A percentile compares a stretch with the other conserved stretches of the same genome.
phyloP scores from a whole-genome alignment of 768 basidiomycete genomes.

The Pisolithus marmoratus region DNA sequence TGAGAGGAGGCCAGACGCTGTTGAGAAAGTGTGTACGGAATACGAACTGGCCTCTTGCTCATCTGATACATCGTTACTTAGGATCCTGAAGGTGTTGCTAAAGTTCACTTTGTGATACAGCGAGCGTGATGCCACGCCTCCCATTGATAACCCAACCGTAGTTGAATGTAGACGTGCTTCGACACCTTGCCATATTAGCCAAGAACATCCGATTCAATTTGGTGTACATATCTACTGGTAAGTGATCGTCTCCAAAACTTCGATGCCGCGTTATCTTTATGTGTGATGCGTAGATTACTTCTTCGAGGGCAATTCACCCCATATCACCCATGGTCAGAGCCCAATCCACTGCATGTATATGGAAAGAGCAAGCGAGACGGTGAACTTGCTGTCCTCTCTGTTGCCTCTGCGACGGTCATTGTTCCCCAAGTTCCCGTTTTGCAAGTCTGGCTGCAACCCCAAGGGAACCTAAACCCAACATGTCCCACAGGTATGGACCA shows the following conservation, averaged over 20 bases:
- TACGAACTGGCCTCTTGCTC: not conserved
- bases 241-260: constrained; percentile 4
- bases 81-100: constrained; percentile 48
- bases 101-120: constrained; percentile 38
- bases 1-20: constrained; percentile 88
- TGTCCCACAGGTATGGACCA: constrained; percentile 71
- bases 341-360: constrained; percentile 87
- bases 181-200: constrained; percentile 62
- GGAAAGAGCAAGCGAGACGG: constrained; percentile 84
- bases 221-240: constrained; percentile 90
- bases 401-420: constrained; percentile 50
- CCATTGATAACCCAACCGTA: constrained; percentile 23
- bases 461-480: not conserved
- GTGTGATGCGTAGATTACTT: constrained; percentile 70
- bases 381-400: constrained; percentile 68
- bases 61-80: not conserved
- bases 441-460: constrained; percentile 37
- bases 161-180: constrained; percentile 80
- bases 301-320: constrained; percentile 93
- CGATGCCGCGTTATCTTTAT: not conserved
- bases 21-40: constrained; percentile 62
- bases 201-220: constrained; percentile 58
- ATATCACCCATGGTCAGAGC: constrained; percentile 64
- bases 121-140: not conserved
- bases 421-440: constrained; percentile 89